These are phyloP conservation scores for Hygrophoropsis aurantiaca DNA, from an alignment of 768 basidiomycete species.

Conservation along the genomic window DNA sequence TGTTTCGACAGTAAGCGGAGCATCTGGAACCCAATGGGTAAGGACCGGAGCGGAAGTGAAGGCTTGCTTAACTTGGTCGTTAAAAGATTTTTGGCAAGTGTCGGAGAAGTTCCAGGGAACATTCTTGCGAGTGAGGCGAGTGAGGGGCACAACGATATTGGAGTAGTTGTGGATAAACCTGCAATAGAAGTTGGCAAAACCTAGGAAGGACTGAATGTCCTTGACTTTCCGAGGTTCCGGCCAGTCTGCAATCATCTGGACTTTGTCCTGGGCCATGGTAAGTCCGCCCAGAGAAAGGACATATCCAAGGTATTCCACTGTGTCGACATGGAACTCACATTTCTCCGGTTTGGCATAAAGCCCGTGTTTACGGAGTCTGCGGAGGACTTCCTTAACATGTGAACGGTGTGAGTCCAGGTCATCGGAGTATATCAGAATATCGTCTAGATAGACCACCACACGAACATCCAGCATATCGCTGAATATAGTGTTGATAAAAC, in stretches of 20 bases:
- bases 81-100: conserved; percentile 13
- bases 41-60: not conserved
- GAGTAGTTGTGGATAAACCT: conserved; percentile 34
- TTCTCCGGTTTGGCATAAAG: conserved; percentile 17
- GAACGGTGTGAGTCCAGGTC: conserved; percentile 13
- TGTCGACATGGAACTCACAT: conserved; percentile 13
- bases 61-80: conserved; percentile 8
- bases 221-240: conserved; percentile 22
- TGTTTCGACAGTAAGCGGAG: not conserved
- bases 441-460: conserved; percentile 41
- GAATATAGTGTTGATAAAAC: conserved; percentile 18
- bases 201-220: conserved; percentile 31
- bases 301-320: conserved; percentile 33
- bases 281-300: conserved; percentile 27
- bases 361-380: conserved; percentile 14
- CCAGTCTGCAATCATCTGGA: conserved; percentile 31
- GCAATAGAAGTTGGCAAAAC: conserved; percentile 33
- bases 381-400: conserved; percentile 21
- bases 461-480: conserved; percentile 22
- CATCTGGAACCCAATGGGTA: not conserved
- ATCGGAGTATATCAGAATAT: conserved; percentile 45
- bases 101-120: conserved; percentile 12
- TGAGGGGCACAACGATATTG: conserved; percentile 27
- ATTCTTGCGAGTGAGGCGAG: conserved; percentile 23
- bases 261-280: conserved; percentile 38